A percentile compares a stretch with the other conserved stretches of the same genome.
These are phyloP conservation scores for Stentor coeruleus DNA, from an alignment of 73 alveolate species.

Conservation along the genomic window DNA sequence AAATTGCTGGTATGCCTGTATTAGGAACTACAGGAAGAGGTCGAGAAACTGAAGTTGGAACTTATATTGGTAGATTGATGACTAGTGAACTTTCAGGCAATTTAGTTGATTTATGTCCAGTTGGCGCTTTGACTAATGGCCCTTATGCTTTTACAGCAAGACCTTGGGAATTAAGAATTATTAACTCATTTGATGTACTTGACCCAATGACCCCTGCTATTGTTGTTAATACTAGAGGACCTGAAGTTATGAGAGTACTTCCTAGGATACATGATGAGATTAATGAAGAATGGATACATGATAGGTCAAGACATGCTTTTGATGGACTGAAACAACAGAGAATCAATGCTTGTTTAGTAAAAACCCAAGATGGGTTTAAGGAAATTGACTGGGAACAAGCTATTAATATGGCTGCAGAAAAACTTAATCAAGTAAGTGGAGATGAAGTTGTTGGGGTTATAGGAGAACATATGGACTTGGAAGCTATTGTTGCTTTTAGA, in stretches of 20 bases:
- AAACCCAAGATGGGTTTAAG: slow-evolving; percentile 53
- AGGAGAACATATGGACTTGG: slow-evolving; percentile 79
- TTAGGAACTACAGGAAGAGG: slow-evolving; percentile 89
- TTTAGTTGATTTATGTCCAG: slow-evolving; percentile 89
- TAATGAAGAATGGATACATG: slow-evolving; percentile 87
- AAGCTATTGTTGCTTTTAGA: slow-evolving; percentile 70
- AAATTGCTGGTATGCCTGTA: slow-evolving; percentile 76
- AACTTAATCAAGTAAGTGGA: slow-evolving; percentile 51
- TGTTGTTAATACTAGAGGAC: slow-evolving; percentile 79
- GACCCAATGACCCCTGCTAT: slow-evolving; percentile 71
- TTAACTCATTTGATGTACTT: slow-evolving; percentile 73
- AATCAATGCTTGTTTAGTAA: slow-evolving; percentile 61
- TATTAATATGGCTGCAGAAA: slow-evolving; percentile 45
- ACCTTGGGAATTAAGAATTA: slow-evolving; percentile 87
- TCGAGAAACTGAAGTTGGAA: slow-evolving; percentile 72
- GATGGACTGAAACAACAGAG: slow-evolving; percentile 86
- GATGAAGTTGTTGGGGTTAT: slow-evolving; percentile 72
- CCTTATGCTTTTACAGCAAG: slow-evolving; percentile 85
- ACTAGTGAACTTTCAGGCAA: slow-evolving; percentile 84
- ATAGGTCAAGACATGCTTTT: slow-evolving; percentile 82
- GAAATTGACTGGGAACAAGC: slow-evolving; percentile 87
- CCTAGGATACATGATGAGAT: slow-evolving; percentile 88
- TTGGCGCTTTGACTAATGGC: slow-evolving; percentile 82
- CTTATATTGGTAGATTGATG: slow-evolving; percentile 77
- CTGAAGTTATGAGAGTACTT: slow-evolving; percentile 83